Percentiles rank a stretch among this genome's conserved stretches.
These are phyloP conservation scores for Mycena sp. DNA, from an alignment of 1,284 basidiomycete species.

Conservation along the genomic window DNA sequence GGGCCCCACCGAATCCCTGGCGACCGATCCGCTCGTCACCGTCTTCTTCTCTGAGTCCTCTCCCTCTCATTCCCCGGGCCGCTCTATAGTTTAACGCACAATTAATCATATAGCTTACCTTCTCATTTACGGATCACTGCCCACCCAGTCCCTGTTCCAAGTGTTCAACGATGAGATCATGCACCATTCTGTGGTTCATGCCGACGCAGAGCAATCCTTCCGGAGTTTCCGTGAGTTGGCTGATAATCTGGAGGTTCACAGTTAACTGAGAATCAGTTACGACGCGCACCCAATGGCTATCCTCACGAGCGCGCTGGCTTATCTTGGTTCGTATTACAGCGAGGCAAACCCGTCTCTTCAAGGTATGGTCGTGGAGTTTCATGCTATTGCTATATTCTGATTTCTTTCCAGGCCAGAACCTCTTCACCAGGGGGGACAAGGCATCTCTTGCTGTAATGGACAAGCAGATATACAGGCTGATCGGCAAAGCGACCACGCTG, in stretches of 20 bases:
- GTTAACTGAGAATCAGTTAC: conserved; percentile 51
- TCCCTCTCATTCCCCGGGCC: conserved; percentile 36
- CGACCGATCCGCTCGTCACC: conserved; percentile 87
- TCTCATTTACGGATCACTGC: conserved; percentile 88
- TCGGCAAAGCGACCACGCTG: conserved; percentile 88
- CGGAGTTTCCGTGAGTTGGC: conserved; percentile 74
- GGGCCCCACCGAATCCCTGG: too few species aligned
- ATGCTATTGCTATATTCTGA: not conserved
- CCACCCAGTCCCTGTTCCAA: conserved; percentile 66
- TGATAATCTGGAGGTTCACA: conserved; percentile 4
- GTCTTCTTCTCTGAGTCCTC: conserved; percentile 34
- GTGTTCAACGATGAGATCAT: conserved; percentile 79
- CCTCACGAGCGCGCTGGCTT: conserved; percentile 85
- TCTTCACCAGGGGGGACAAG: conserved; percentile 77
- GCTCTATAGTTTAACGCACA: too few species aligned
- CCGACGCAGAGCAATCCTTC: conserved; percentile 84
- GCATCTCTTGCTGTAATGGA: conserved; percentile 82
- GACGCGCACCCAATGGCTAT: conserved; percentile 92
- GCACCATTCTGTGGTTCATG: conserved; percentile 81
- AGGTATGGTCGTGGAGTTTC: conserved; percentile 51
- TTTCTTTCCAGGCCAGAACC: conserved; percentile 67
- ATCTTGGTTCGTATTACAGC: conserved; percentile 85
- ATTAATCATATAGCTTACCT: conserved; percentile 76
- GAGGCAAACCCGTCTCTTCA: conserved; percentile 84
- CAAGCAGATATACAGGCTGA: conserved; percentile 88